Evolutionary conservation across 179 eudicot species (phyloP).

Genomic region (Gypsophila paniculata): DNA sequence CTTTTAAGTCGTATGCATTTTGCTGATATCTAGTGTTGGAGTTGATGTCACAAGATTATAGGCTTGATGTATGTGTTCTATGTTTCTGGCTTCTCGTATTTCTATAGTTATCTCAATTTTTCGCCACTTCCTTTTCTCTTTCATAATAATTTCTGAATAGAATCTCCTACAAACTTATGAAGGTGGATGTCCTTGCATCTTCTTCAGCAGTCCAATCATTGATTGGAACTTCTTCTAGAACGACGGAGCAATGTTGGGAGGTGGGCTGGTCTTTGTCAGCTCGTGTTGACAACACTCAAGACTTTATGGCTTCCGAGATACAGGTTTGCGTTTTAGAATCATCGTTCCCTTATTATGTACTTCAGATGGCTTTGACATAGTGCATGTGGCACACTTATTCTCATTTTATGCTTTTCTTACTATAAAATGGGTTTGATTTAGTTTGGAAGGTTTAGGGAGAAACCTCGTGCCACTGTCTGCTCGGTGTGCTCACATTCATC

Average conservation of each 20-base stretch:
- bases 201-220: slow-evolving; percentile 63
- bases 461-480: too few relatives aligned
- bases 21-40: not conserved
- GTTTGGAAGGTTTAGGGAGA: too few relatives aligned
- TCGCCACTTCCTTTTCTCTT: slow-evolving; percentile 7
- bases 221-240: slow-evolving; percentile 66
- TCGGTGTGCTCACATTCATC: too few relatives aligned
- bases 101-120: slow-evolving; percentile 13
- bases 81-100: not conserved
- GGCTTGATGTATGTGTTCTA: not conserved
- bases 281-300: slow-evolving; percentile 36
- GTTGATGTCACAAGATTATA: slow-evolving; percentile 5
- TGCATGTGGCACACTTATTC: too few relatives aligned
- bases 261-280: slow-evolving; percentile 94
- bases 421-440: too few relatives aligned
- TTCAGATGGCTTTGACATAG: not conserved
- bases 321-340: slow-evolving; percentile 40
- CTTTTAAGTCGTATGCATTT: not conserved
- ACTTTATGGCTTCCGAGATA: slow-evolving; percentile 29
- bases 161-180: slow-evolving; percentile 28
- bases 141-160: slow-evolving; percentile 25
- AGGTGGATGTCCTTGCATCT: slow-evolving; percentile 77
- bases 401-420: too few relatives aligned
- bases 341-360: slow-evolving; percentile 1
- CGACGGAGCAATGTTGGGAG: slow-evolving; percentile 73